Evolutionary conservation across 306 rosid species (phyloP), one percentile per base, ranked within the genome.

Genomic region (Cyamopsis tetragonoloba): DNA sequence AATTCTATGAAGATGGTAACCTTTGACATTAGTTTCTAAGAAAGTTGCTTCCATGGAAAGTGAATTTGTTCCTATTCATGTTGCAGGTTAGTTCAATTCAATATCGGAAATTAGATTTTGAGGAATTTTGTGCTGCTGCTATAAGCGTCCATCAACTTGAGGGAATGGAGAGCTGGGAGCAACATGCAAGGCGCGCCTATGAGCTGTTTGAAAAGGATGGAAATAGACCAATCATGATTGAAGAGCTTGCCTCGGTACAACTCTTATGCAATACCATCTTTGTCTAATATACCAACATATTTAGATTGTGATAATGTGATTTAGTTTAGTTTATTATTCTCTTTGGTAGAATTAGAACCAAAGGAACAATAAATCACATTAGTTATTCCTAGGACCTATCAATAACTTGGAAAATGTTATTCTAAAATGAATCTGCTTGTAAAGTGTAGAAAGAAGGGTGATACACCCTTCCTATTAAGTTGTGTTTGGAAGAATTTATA

Each of bases 81-180:
- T 51, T 78, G 70, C 88, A 91, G 97, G 64, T 91, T 73, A 83
- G 93, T 71, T 86, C 96, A 49, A 78, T 83, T 31, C 95, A 83
- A 44, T 91, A 91, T 72, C 85, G 86, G 54, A 88, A 82, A 71
- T 28, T 91, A 68, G 89, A 91, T 72, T 91, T 91, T 69, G 95
- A 91, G 81, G 97, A 88, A 73, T 91, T 91, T 62, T 86, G 97
- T 72, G 89, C 89, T 62, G 93, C 96, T 62, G 88, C 97, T 55
- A 70, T 83, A 64, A 86, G 97, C 68, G 89, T 91, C 46, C 91
- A 88, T 84, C 96, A 88, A 71, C 82, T 91, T 55, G 92, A 88
- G 79, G 96, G 89, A 64, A 77, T 75, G 85, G 91, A 83, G 35
- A 71, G 66, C 48, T 91, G 97, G 97, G 97, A 91, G 64, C 88